These are phyloP conservation scores for Quercus rubra DNA, from an alignment of 306 rosid species.

Conservation along the genomic window DNA sequence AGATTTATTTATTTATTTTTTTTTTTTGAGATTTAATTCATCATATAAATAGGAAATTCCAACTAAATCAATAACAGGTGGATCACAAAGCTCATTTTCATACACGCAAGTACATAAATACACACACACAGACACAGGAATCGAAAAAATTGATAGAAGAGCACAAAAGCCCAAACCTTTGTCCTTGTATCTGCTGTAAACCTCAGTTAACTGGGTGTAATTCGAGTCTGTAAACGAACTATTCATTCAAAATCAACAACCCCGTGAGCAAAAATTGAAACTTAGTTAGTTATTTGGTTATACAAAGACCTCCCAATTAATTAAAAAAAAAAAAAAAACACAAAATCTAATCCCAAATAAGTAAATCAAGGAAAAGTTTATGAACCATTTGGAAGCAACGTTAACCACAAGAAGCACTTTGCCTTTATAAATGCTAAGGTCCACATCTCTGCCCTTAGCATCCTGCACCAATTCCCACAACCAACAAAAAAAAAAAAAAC, in stretches of 20 bases:
- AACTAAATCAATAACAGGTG: neutral
- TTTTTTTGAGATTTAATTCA: neutral
- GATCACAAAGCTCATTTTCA: neutral
- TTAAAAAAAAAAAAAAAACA: neutral
- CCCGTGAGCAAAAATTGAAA: neutral
- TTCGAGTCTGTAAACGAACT: constrained; percentile 74
- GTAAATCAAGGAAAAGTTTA: constrained; percentile 1
- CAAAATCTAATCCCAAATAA: neutral
- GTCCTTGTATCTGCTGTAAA: constrained; percentile 60
- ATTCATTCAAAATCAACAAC: constrained; percentile 2
- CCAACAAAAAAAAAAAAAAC: constrained; percentile 1
- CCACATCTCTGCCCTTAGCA: constrained; percentile 63
- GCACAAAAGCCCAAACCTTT: constrained; percentile 35
- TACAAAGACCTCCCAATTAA: neutral
- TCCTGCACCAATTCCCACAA: constrained; percentile 47
- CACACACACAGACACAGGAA: neutral
- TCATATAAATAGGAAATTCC: neutral
- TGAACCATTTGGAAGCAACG: constrained; percentile 95
- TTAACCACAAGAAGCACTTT: constrained; percentile 81
- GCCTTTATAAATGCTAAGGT: constrained; percentile 66
- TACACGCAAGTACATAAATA: neutral
- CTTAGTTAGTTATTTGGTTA: neutral
- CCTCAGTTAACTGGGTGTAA: constrained; percentile 80
- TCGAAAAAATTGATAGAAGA: neutral
- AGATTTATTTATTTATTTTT: neutral